Evolutionary conservation across 352 stramenopile species (phyloP), one percentile per base, ranked within the genome.

Genomic region (Globisporangium radiosum): DNA sequence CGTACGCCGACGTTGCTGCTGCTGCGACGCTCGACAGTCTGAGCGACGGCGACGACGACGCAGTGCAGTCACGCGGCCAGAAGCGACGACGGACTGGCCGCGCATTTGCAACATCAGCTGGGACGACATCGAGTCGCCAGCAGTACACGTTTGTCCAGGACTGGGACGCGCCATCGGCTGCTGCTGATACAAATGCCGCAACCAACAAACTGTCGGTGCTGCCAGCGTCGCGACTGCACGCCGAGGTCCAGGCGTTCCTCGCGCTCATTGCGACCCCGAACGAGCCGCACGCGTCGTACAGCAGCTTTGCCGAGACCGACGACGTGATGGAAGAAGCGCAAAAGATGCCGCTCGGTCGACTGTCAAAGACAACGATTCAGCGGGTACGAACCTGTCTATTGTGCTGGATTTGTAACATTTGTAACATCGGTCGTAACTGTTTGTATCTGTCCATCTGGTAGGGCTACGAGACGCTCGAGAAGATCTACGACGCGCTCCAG

Each of bases 301-400:
- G 68, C 10, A 74, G 65, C 43, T 85, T 79, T 59, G 61, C 61
- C 33, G 68, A 72, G 57, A 47, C 65, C 60, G 47, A 73, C 19
- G 63, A 81, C 47, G 71, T 76, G 47, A 71, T 75, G 39, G 73
- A 76, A 25, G 64, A 65, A 37, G 65, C 69, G 17, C 70, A 81
- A 61, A 78, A 79, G 56, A 63, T 84, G 56, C 75, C 75, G 7
- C 75, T 84, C 42, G 75, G 75, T 9, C 70, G 75, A 0, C 55
- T 84, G 9, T 83, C 75, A 47, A 82, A 85, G 56, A 78, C 69
- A 7, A 85, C 75, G 10, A 84, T 87, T 57, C 73, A 82, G 62
- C 67, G 72, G 38, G 76, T 87, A 73, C n/a, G 64, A 59, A 6
- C 9, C 11, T 38, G 33, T 47, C 11, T 33, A 33, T 33, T 33